A percentile compares a stretch with the other conserved stretches of the same genome.
Evolutionary conservation across 2,329 filamentous ascomycete genomes (phyloP).

Genomic region (Penicillium sp.): DNA sequence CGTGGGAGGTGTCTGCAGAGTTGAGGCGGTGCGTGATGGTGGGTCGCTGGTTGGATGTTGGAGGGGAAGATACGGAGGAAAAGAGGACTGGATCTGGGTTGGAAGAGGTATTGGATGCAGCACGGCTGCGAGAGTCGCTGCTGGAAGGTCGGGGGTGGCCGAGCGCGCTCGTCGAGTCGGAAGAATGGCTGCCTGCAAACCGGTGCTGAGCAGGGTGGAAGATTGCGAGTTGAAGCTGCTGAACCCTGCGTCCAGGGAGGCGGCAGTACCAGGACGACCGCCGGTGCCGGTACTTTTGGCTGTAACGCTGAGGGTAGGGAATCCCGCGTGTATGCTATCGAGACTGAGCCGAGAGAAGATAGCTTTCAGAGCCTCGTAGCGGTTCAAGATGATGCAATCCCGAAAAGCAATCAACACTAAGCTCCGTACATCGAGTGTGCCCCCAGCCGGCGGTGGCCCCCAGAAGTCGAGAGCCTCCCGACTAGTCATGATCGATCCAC

Average conservation of each 20-base stretch:
- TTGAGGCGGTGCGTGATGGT: constrained; percentile 32
- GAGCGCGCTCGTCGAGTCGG: constrained; percentile 45
- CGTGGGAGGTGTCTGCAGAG: constrained; percentile 51
- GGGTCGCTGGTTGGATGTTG: constrained; percentile 24
- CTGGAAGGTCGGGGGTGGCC: constrained; percentile 16
- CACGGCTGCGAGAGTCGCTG: constrained; percentile 58
- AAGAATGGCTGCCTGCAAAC: constrained; percentile 48
- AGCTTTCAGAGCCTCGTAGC: constrained; percentile 80
- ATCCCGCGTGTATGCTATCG: constrained; percentile 61
- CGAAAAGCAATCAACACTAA: constrained; percentile 84
- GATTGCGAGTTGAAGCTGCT: constrained; percentile 74
- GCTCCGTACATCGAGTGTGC: constrained; percentile 76
- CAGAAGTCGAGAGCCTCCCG: constrained; percentile 86
- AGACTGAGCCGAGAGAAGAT: constrained; percentile 87
- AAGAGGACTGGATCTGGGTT: constrained; percentile 44
- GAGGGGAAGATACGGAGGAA: constrained; percentile 39
- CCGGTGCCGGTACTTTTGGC: constrained; percentile 44
- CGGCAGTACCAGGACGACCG: constrained; percentile 64
- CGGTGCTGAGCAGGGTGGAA: constrained; percentile 69
- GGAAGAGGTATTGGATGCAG: constrained; percentile 74
- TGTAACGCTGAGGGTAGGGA: constrained; percentile 41
- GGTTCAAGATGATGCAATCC: constrained; percentile 79
- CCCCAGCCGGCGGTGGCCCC: constrained; percentile 54
- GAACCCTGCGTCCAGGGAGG: constrained; percentile 67
- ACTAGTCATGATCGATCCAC: constrained; percentile 68